A percentile compares a stretch with the other conserved stretches of the same genome.
Evolutionary conservation across 306 rosid genomes (phyloP).

Genomic region (Gynostemma pentaphyllum): DNA sequence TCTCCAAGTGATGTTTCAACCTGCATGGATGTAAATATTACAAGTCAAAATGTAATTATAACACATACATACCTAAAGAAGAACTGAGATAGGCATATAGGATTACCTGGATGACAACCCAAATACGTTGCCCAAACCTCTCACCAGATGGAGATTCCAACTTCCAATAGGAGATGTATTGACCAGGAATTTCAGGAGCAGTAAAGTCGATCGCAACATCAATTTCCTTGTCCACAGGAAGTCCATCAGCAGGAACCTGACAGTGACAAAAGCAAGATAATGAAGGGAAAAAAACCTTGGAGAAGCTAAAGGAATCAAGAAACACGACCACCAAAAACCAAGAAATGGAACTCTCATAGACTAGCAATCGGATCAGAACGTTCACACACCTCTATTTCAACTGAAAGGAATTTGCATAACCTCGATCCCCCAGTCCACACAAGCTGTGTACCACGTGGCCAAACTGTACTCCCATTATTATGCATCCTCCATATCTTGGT

Average conservation of each 20-base stretch:
- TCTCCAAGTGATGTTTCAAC: conserved; percentile 53
- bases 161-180: conserved; percentile 74
- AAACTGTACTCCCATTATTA: conserved; percentile 48
- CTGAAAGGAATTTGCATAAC: conserved; percentile 26
- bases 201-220: conserved; percentile 77
- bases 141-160: conserved; percentile 64
- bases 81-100: not conserved
- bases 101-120: conserved; percentile 79
- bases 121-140: conserved; percentile 80
- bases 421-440: conserved; percentile 69
- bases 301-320: not conserved
- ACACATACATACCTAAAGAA: not conserved
- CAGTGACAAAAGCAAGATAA: conserved; percentile 6
- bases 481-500: conserved; percentile 93
- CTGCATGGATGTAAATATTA: conserved; percentile 21
- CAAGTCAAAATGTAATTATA: not conserved
- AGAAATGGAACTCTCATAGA: not conserved
- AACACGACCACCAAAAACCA: not conserved
- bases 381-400: conserved; percentile 51
- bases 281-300: not conserved
- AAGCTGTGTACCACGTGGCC: conserved; percentile 75
- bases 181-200: conserved; percentile 65
- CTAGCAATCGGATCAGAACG: not conserved
- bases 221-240: conserved; percentile 39
- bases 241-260: conserved; percentile 52